These are phyloP conservation scores for Inga leiocalycina DNA, from an alignment of 306 rosid genomes.

Conservation along the genomic window DNA sequence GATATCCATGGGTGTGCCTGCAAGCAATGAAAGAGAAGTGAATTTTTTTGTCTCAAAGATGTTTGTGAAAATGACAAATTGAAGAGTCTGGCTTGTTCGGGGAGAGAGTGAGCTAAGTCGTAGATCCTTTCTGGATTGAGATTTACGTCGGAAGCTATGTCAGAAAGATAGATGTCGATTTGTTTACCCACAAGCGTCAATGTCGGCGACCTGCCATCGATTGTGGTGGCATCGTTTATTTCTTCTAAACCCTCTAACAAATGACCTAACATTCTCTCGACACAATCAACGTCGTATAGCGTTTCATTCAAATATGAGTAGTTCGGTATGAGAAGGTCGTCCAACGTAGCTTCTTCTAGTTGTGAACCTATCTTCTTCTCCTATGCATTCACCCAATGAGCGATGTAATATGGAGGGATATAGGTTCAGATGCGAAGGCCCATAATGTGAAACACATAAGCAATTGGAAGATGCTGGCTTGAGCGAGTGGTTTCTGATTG, in stretches of 20 bases:
- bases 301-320: slow-evolving; percentile 91
- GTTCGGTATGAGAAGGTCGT: slow-evolving; percentile 87
- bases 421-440: too few species aligned
- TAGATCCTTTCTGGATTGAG: slow-evolving; percentile 67
- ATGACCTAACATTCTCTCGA: slow-evolving; percentile 64
- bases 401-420: too few species aligned
- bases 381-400: slow-evolving; percentile 31
- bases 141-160: slow-evolving; percentile 91
- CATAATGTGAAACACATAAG: too few species aligned
- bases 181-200: slow-evolving; percentile 70
- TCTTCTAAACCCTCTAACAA: slow-evolving; percentile 56
- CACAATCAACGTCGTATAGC: slow-evolving; percentile 83
- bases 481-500: too few species aligned
- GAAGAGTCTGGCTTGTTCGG: slow-evolving; percentile 86
- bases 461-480: too few species aligned
- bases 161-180: slow-evolving; percentile 81
- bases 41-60: background rate
- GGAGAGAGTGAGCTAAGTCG: slow-evolving; percentile 70
- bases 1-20: slow-evolving; percentile 82
- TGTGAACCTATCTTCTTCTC: slow-evolving; percentile 91
- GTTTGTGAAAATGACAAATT: slow-evolving; percentile 32
- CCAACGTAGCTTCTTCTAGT: slow-evolving; percentile 85
- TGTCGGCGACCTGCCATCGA: slow-evolving; percentile 19
- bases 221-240: slow-evolving; percentile 33
- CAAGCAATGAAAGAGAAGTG: background rate